phyloP scores from a whole-genome alignment of 441 rosid genomes.

The Manihot esculenta region DNA sequence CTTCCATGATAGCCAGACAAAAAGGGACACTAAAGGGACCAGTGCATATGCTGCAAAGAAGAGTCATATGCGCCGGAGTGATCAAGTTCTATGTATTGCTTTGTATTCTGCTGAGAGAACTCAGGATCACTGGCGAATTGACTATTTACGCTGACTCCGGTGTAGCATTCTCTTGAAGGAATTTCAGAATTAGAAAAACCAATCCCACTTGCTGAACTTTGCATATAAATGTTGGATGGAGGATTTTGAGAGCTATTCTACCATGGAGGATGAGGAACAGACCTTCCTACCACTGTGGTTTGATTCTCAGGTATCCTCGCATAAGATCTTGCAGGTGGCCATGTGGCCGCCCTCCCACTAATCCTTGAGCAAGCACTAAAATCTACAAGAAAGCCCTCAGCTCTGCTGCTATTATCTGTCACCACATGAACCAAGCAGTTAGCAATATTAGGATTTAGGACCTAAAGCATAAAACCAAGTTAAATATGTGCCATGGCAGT shows the following conservation, averaged over 20 bases:
- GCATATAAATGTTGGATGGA: constrained; percentile 48
- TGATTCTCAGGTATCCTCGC: constrained; percentile 38
- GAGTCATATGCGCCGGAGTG: constrained; percentile 54
- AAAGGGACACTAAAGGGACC: constrained; percentile 49
- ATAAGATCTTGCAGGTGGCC: constrained; percentile 46
- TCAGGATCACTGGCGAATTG: constrained; percentile 52
- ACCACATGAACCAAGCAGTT: constrained; percentile 16
- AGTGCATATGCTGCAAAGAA: constrained; percentile 54
- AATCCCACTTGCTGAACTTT: constrained; percentile 48
- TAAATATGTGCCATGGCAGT: not conserved
- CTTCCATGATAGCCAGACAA: not conserved
- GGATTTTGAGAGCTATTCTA: constrained; percentile 50
- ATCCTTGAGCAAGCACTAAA: constrained; percentile 46
- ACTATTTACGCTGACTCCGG: constrained; percentile 38
- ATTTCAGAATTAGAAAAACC: constrained; percentile 47
- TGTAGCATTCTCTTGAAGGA: constrained; percentile 65
- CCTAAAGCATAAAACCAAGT: not conserved
- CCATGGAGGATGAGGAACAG: constrained; percentile 44
- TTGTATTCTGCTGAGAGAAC: constrained; percentile 48
- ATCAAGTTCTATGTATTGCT: constrained; percentile 59
- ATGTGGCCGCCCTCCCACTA: constrained; percentile 40
- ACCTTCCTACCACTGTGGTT: constrained; percentile 34
- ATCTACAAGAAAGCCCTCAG: constrained; percentile 65
- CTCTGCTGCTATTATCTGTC: constrained; percentile 50
- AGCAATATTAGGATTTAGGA: not conserved